Evolutionary conservation across 2,329 filamentous ascomycete species (phyloP).

Genomic region (Aspergillus flavus): DNA sequence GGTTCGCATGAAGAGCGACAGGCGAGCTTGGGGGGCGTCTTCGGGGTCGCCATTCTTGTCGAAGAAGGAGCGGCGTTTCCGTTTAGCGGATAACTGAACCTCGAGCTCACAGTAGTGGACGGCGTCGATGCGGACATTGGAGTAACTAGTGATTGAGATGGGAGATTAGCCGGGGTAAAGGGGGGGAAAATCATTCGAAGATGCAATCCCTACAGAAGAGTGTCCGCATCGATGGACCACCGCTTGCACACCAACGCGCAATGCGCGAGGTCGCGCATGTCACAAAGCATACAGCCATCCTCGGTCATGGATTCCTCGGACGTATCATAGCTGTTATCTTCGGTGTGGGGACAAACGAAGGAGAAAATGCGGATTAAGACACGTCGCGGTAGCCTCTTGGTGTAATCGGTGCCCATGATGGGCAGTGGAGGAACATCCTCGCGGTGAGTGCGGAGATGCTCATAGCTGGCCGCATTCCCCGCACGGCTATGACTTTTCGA

Average conservation of each 20-base stretch:
- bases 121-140: constrained; percentile 86
- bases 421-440: constrained; percentile 25
- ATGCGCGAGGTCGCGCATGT: constrained; percentile 83
- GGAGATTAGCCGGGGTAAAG: constrained; percentile 17
- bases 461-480: constrained; percentile 26
- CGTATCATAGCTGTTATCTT: constrained; percentile 75
- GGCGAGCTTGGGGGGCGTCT: constrained; percentile 74
- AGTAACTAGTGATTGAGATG: constrained; percentile 61
- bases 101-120: constrained; percentile 95
- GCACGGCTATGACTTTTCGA: constrained; percentile 32
- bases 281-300: constrained; percentile 89
- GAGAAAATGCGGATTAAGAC: constrained; percentile 77
- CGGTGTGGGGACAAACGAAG: constrained; percentile 79
- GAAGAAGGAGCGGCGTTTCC: constrained; percentile 73
- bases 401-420: constrained; percentile 31
- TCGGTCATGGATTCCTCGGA: constrained; percentile 79
- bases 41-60: constrained; percentile 77
- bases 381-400: constrained; percentile 63
- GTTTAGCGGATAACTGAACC: constrained; percentile 74
- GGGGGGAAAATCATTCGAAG: constrained; percentile 1
- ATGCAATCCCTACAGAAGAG: constrained; percentile 59
- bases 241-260: constrained; percentile 72
- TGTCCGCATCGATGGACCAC: constrained; percentile 66
- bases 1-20: constrained; percentile 78
- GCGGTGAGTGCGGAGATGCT: constrained; percentile 21